Conservation (phyloP, 805 yeast species). For the Yarrowia sp. region DNA sequence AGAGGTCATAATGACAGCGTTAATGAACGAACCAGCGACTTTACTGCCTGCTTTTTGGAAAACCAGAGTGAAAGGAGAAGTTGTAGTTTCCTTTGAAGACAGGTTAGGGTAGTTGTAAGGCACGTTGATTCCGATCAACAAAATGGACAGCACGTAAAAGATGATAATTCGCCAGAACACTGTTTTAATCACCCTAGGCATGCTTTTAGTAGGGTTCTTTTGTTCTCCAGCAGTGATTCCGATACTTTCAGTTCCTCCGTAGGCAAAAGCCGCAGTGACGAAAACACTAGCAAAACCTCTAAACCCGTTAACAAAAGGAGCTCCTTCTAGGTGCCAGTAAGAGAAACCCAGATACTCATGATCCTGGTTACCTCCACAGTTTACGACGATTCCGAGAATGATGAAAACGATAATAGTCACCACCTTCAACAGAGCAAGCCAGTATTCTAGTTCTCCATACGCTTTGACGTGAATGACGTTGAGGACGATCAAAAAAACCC, state of each 20-base stretch:
- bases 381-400: conserved; percentile 55
- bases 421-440: conserved; percentile 65
- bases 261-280: conserved; percentile 58
- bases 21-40: conserved; percentile 51
- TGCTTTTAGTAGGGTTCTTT: conserved; percentile 55
- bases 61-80: conserved; percentile 48
- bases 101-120: conserved; percentile 54
- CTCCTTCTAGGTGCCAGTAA: conserved; percentile 55
- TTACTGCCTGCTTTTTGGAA: conserved; percentile 46
- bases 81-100: conserved; percentile 44
- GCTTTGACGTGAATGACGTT: conserved; percentile 54
- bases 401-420: conserved; percentile 62
- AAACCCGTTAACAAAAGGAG: conserved; percentile 41
- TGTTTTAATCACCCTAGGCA: conserved; percentile 58
- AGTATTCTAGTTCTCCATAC: conserved; percentile 62
- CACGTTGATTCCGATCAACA: conserved; percentile 59
- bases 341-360: conserved; percentile 53
- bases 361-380: conserved; percentile 54
- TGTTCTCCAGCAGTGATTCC: conserved; percentile 63
- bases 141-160: conserved; percentile 53
- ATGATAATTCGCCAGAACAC: conserved; percentile 54
- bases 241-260: conserved; percentile 56
- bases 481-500: conserved; percentile 47
- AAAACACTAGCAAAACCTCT: conserved; percentile 51
- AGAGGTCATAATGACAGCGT: conserved; percentile 58